Evolutionary conservation across 2,329 filamentous ascomycete genomes (phyloP).

Genomic region (Raffaelea ambrosiae): DNA sequence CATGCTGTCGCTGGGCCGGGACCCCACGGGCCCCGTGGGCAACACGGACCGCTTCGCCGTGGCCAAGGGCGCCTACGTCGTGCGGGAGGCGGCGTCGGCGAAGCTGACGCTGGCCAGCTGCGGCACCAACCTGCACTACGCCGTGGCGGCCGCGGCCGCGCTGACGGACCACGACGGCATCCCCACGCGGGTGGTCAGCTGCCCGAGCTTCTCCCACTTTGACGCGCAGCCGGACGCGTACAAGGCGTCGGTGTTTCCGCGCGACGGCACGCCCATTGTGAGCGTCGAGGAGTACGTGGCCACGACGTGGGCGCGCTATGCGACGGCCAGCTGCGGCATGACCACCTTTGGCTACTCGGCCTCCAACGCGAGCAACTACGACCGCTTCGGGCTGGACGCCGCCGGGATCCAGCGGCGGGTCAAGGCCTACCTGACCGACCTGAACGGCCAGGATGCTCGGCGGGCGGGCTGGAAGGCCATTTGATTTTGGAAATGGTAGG

Average conservation of each 20-base stretch:
- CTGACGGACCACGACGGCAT: not conserved
- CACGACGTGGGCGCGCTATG: conserved; percentile 40
- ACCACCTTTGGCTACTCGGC: conserved; percentile 37
- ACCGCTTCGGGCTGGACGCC: conserved; percentile 35
- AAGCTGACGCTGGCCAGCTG: conserved; percentile 19
- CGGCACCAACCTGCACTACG: conserved; percentile 23
- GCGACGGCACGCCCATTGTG: conserved; percentile 26
- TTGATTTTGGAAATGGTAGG: too few relatives aligned
- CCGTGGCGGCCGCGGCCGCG: conserved; percentile 27
- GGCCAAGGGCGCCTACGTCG: conserved; percentile 10
- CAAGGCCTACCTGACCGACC: conserved; percentile 12
- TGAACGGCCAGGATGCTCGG: conserved; percentile 15
- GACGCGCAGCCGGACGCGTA: conserved; percentile 11
- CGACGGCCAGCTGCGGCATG: conserved; percentile 35
- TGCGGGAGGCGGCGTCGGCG: conserved; percentile 16
- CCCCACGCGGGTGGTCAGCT: conserved; percentile 9
- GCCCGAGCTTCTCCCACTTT: conserved; percentile 10
- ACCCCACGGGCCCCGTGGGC: conserved; percentile 20
- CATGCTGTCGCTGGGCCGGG: conserved; percentile 29
- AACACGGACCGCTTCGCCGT: conserved; percentile 19
- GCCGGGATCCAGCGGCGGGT: conserved; percentile 26
- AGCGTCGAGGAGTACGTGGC: conserved; percentile 40
- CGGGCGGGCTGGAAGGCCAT: conserved; percentile 13
- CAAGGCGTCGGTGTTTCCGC: conserved; percentile 23
- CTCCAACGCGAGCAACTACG: conserved; percentile 35